Percentiles rank a stretch among this genome's conserved stretches.
Evolutionary conservation across 768 basidiomycete genomes (phyloP).

Genomic region (Ramaria sp.): DNA sequence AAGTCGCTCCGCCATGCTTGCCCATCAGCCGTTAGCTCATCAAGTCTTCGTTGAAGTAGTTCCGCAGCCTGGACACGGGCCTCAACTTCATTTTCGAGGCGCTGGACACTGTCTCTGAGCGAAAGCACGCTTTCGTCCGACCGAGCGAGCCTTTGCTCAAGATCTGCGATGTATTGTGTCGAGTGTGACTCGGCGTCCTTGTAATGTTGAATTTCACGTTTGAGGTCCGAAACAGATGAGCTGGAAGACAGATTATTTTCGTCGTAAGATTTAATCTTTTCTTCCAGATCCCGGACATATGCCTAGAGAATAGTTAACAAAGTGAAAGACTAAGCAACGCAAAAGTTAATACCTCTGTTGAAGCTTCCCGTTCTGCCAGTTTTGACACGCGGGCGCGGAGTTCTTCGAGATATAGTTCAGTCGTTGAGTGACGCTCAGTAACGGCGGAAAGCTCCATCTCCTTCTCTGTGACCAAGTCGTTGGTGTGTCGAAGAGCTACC

Average conservation of each 20-base stretch:
- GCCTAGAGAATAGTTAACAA: slow-evolving; percentile 38
- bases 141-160: slow-evolving; percentile 70
- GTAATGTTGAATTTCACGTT: slow-evolving; percentile 68
- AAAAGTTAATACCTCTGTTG: slow-evolving; percentile 60
- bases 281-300: slow-evolving; percentile 88
- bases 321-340: slow-evolving; percentile 4
- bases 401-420: slow-evolving; percentile 82
- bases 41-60: slow-evolving; percentile 59
- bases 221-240: slow-evolving; percentile 73
- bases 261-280: slow-evolving; percentile 77
- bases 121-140: slow-evolving; percentile 67
- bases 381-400: slow-evolving; percentile 70
- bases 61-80: slow-evolving; percentile 63
- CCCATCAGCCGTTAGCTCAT: slow-evolving; percentile 57
- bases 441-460: slow-evolving; percentile 66
- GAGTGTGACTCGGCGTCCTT: slow-evolving; percentile 68
- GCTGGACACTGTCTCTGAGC: slow-evolving; percentile 62
- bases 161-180: slow-evolving; percentile 70
- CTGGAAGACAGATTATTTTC: slow-evolving; percentile 68
- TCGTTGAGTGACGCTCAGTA: slow-evolving; percentile 59
- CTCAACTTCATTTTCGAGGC: slow-evolving; percentile 66
- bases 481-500: slow-evolving; percentile 80
- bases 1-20: slow-evolving; percentile 78
- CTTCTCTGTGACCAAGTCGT: slow-evolving; percentile 88
- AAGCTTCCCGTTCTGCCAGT: slow-evolving; percentile 77